phyloP scores from a whole-genome alignment of 345 rosid species.

The Syzygium aromaticum region DNA sequence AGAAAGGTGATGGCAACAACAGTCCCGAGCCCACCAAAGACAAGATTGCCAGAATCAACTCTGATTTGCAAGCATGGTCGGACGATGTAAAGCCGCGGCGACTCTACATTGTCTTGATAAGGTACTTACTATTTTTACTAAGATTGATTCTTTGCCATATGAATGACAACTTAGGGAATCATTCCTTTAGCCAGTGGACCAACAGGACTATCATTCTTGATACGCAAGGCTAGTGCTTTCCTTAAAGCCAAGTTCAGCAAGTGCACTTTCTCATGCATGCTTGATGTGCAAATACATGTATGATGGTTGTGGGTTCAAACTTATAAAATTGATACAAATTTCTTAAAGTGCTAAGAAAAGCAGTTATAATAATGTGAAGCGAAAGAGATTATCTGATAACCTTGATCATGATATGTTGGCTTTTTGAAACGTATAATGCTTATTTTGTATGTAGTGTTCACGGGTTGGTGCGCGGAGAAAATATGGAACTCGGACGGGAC shows the following conservation, averaged over 20 bases:
- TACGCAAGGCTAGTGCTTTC: not conserved
- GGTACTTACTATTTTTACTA: constrained; percentile 16
- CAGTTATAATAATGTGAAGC: not conserved
- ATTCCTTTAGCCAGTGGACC: not conserved
- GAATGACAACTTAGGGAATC: not conserved
- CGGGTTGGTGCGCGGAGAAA: constrained; percentile 68
- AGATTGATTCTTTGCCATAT: not conserved
- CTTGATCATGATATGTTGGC: not conserved
- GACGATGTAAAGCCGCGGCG: constrained; percentile 44
- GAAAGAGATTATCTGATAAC: not conserved
- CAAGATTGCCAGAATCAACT: constrained; percentile 42
- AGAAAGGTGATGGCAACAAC: constrained; percentile 15
- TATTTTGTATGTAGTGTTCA: constrained; percentile 37
- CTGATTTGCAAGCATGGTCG: constrained; percentile 60
- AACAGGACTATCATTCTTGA: no score
- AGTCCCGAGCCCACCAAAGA: constrained; percentile 23
- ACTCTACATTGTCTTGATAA: constrained; percentile 74
- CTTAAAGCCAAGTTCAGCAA: not conserved
- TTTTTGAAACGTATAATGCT: not conserved
- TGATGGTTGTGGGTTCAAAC: not conserved
- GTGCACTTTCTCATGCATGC: not conserved
- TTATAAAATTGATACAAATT: not conserved
- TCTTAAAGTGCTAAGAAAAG: not conserved
- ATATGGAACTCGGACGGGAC: constrained; percentile 80
- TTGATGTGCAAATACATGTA: not conserved